Evolutionary conservation across 202 grass and related monocot species (phyloP).

Genomic region (Eragrostis tef): DNA sequence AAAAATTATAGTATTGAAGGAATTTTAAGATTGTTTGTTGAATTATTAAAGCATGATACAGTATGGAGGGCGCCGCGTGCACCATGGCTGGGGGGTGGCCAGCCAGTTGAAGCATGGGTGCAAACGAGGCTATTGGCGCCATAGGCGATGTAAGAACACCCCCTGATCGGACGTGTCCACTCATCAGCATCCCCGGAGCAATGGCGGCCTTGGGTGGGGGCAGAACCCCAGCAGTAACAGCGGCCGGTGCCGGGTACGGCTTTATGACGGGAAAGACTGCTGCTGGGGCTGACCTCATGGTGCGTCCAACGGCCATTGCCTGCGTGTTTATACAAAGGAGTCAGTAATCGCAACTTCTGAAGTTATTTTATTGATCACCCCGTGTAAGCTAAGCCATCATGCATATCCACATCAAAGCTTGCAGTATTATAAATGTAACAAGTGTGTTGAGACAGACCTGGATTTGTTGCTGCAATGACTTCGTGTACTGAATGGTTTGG

Average conservation of each 20-base stretch:
- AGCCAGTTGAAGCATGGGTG: neutral
- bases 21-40: too few relatives aligned
- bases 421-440: too few relatives aligned
- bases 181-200: neutral
- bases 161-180: neutral
- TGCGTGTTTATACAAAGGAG: neutral
- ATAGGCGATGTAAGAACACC: neutral
- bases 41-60: too few relatives aligned
- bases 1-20: too few relatives aligned
- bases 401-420: too few relatives aligned
- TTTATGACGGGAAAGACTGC: neutral
- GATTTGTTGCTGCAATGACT: slow-evolving; percentile 23
- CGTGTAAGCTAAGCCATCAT: too few relatives aligned
- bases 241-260: neutral
- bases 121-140: neutral
- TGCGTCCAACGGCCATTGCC: neutral
- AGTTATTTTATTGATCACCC: too few relatives aligned
- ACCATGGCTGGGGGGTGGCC: slow-evolving; percentile 4
- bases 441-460: neutral
- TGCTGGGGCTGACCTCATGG: neutral
- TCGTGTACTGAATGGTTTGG: slow-evolving; percentile 28
- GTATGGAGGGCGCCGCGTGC: too few relatives aligned
- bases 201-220: neutral
- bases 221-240: neutral
- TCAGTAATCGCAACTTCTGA: neutral